These are phyloP conservation scores for Salix exigua DNA, from an alignment of 345 rosid species.

Conservation along the genomic window DNA sequence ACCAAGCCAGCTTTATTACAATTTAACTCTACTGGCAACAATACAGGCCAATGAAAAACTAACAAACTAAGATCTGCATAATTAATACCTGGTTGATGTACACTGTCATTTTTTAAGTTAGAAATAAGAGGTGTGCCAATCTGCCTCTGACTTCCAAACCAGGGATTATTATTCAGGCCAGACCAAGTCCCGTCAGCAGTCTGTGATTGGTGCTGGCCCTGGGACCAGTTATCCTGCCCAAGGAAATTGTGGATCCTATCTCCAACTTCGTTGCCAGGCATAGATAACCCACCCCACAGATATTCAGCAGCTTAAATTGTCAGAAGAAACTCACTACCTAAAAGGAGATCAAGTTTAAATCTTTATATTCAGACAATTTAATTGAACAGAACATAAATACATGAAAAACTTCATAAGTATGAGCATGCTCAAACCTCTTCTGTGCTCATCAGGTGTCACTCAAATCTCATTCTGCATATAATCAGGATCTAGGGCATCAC, in stretches of 20 bases:
- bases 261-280: slow-evolving; percentile 97
- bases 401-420: background rate
- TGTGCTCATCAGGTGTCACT: slow-evolving; percentile 27
- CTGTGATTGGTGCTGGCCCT: slow-evolving; percentile 60
- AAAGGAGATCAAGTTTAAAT: slow-evolving; percentile 15
- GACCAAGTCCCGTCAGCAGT: slow-evolving; percentile 63
- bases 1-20: background rate
- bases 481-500: slow-evolving; percentile 8
- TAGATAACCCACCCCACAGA: slow-evolving; percentile 46
- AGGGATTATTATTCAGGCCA: slow-evolving; percentile 43
- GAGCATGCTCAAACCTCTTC: slow-evolving; percentile 21
- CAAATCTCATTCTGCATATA: slow-evolving; percentile 21
- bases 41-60: slow-evolving; percentile 7
- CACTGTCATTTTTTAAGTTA: slow-evolving; percentile 49
- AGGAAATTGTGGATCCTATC: slow-evolving; percentile 87
- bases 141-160: slow-evolving; percentile 63
- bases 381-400: background rate
- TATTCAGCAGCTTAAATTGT: slow-evolving; percentile 31
- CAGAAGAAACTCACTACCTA: slow-evolving; percentile 25
- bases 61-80: slow-evolving; percentile 2
- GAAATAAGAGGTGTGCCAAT: slow-evolving; percentile 46
- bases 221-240: slow-evolving; percentile 66
- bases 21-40: background rate
- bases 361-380: slow-evolving; percentile 4
- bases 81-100: slow-evolving; percentile 63